phyloP scores from a whole-genome alignment of 179 eudicot species.

The Drosera spatulata region DNA sequence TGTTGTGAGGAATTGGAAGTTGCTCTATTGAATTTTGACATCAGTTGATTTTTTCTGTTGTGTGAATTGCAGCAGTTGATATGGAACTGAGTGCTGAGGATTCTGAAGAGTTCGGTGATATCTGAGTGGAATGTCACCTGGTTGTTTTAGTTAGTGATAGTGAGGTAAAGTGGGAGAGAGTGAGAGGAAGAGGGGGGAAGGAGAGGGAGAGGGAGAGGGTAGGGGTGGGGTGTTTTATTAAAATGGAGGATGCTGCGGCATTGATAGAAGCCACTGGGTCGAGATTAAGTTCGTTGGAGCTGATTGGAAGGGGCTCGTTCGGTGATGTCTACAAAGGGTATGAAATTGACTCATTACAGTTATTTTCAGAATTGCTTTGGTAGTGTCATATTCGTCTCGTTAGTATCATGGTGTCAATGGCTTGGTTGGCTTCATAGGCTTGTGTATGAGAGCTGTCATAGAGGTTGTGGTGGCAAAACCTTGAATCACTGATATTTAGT shows the following conservation, averaged over 20 bases:
- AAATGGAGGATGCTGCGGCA: slow-evolving; percentile 63
- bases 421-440: too few species aligned
- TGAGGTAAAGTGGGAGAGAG: slow-evolving; percentile 1
- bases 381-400: neutral
- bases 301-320: slow-evolving; percentile 92
- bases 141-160: neutral
- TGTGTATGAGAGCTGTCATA: too few species aligned
- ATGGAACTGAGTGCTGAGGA: slow-evolving; percentile 7
- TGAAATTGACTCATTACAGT: slow-evolving; percentile 2
- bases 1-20: neutral
- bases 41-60: too few species aligned
- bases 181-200: too few species aligned
- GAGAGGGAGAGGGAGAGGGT: slow-evolving; percentile 6
- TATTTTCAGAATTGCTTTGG: neutral
- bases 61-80: too few species aligned
- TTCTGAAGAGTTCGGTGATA: slow-evolving; percentile 18
- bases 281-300: slow-evolving; percentile 71
- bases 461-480: too few species aligned
- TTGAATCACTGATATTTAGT: too few species aligned
- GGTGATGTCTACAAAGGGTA: slow-evolving; percentile 98
- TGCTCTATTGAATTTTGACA: too few species aligned
- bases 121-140: slow-evolving; percentile 12
- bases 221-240: neutral
- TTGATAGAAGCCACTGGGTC: slow-evolving; percentile 70
- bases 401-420: neutral